These are phyloP conservation scores for Myriosclerotinia duriaeana DNA, from an alignment of 2,329 filamentous ascomycete genomes.

Conservation along the genomic window DNA sequence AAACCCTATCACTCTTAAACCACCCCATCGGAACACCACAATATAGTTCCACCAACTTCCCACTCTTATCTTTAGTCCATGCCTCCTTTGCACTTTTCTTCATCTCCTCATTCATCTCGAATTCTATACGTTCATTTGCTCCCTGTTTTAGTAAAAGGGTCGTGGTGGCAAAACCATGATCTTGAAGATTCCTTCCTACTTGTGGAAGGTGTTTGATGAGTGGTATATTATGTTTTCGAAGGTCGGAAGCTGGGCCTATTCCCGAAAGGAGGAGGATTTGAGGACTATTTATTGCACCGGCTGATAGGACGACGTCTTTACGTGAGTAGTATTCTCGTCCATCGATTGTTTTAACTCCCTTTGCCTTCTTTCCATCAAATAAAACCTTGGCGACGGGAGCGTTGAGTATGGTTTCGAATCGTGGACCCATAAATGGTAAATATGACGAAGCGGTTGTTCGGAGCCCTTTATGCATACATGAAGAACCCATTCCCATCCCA, in stretches of 20 bases:
- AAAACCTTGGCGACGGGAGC: slow-evolving; percentile 49
- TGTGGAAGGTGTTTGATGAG: slow-evolving; percentile 59
- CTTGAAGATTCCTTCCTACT: slow-evolving; percentile 61
- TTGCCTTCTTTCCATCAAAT: slow-evolving; percentile 27
- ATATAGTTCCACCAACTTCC: slow-evolving; percentile 3
- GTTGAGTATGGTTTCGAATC: slow-evolving; percentile 53
- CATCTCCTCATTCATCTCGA: slow-evolving; percentile 46
- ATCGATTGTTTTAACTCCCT: slow-evolving; percentile 46
- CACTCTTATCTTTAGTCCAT: slow-evolving; percentile 4
- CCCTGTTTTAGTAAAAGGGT: slow-evolving; percentile 41
- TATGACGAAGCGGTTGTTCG: slow-evolving; percentile 54
- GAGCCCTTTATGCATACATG: slow-evolving; percentile 49
- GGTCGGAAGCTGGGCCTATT: slow-evolving; percentile 45
- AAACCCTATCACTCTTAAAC: neutral
- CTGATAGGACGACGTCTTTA: slow-evolving; percentile 50
- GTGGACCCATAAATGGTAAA: slow-evolving; percentile 46
- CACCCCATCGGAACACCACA: slow-evolving; percentile 16
- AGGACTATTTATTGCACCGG: slow-evolving; percentile 50
- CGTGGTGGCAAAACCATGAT: slow-evolving; percentile 43
- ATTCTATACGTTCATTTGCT: slow-evolving; percentile 34
- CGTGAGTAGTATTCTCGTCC: slow-evolving; percentile 41
- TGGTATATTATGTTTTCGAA: slow-evolving; percentile 48
- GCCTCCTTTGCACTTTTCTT: slow-evolving; percentile 28
- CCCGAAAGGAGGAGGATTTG: slow-evolving; percentile 51
- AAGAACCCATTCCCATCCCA: slow-evolving; percentile 53